Base-by-base conservation (phyloP, 345 rosid species). In the Eutrema japonicum region DNA sequence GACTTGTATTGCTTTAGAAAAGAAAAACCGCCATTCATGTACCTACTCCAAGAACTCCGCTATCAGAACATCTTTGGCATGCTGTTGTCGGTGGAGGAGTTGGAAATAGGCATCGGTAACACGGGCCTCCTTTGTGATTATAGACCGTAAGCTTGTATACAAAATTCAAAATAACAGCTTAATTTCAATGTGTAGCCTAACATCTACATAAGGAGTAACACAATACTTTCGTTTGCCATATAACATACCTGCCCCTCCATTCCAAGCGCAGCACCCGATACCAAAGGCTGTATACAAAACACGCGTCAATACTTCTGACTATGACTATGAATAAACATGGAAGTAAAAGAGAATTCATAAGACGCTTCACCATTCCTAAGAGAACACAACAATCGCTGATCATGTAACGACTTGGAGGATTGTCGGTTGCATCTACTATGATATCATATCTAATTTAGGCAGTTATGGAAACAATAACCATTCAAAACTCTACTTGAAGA, bases 381-480 rank as follows among this genome's bases (percentile, higher is more conserved):
- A 95, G 83, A 57, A 89, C 96, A 62, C 99, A 95, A 63, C 97
- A 95, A 87, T 95, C 97, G 73, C 88, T 92, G 77, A 92, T 95
- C 96, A 92, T 85, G 85, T 95, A 95, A 54, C 96, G 96, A 62
- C 99, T 92, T 46, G 99, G 97, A 47, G 97, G 91, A 82, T 92
- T 95, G 74, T 95, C 98, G 0, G 96, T 93, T 62, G 96, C 98
- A 80, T 93, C 98, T 16, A 93, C 88, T 29, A 89, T 77, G 49
- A 93, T 58, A 80, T 91, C 96, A 76, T 91, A 93, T 83, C 98
- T 93, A 71, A 62, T 36, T 64, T 73, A 32, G 8, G 12, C 68
- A 74, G 90, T 83, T 26, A 84, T 0, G 85, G 90, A 81, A 77
- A 54, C 60, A 35, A 63, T 5, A 57, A 30, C 22, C 57, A 68